phyloP scores from a whole-genome alignment of 1,139 yeast species.

The Kodamaea arcana region DNA sequence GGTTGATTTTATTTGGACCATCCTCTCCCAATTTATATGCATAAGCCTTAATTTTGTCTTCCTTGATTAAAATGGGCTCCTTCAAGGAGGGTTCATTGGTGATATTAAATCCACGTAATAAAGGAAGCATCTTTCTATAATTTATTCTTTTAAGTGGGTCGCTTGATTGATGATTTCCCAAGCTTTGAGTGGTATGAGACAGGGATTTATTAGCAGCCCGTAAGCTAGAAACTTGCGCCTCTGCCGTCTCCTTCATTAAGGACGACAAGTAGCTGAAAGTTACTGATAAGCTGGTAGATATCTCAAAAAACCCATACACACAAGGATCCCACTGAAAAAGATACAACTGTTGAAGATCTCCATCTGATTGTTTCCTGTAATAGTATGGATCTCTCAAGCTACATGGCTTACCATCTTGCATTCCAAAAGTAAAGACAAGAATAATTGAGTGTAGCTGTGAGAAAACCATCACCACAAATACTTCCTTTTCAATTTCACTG shows the following conservation, averaged over 20 bases:
- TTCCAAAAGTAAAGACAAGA: slow-evolving; percentile 42
- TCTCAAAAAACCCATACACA: slow-evolving; percentile 17
- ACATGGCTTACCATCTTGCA: slow-evolving; percentile 32
- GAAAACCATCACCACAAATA: slow-evolving; percentile 32
- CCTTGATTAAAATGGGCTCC: not conserved
- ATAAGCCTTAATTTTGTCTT: slow-evolving; percentile 21
- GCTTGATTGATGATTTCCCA: no score
- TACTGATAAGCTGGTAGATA: slow-evolving; percentile 14
- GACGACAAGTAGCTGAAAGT: slow-evolving; percentile 6
- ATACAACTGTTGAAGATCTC: slow-evolving; percentile 14
- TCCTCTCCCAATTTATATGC: slow-evolving; percentile 28
- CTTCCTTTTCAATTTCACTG: slow-evolving; percentile 14
- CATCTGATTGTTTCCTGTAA: slow-evolving; percentile 8
- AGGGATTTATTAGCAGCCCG: no score
- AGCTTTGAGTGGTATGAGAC: no score
- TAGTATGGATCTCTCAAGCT: slow-evolving; percentile 40
- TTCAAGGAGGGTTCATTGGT: not conserved
- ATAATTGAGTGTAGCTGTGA: slow-evolving; percentile 42
- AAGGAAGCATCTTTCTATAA: not conserved
- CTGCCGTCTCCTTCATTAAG: not conserved
- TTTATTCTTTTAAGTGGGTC: not conserved
- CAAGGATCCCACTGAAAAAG: slow-evolving; percentile 3
- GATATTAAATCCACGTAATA: not conserved
- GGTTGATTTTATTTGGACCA: slow-evolving; percentile 14
- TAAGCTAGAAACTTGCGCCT: not conserved